Base-by-base conservation (phyloP, 2,329 filamentous ascomycete genomes). In the Trichoderma sp. region DNA sequence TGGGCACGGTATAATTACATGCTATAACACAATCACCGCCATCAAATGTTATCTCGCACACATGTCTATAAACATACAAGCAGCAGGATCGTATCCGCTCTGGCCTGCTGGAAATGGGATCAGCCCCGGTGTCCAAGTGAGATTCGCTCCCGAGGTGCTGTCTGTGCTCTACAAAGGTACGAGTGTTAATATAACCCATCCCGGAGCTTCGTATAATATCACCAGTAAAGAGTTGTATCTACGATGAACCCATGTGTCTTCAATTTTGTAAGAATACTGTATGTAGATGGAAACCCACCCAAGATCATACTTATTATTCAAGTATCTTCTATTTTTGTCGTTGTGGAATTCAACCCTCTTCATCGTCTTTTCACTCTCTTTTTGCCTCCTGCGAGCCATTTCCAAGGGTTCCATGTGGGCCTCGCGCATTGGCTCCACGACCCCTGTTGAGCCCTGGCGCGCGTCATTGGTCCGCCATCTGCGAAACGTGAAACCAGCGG, bases 401-500 rank as follows among this genome's bases (percentile, higher is more conserved):
- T 71, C 34, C 69, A 71, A 61, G 69, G 69, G 64, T 53, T 21
- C 61, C 28, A 61, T 34, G 62, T 60, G 69, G 69, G 34, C 36
- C 69, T 36, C 32, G 43, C 34, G 63, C 30, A 47, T 26, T 60
- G 53, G 58, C 69, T 28, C 34, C 21, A 62, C 47, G 24, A 56
- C 70, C 61, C 57, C 70, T 43, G 36, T 65, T 65, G 32, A 43
- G 56, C 26, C 18, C 9, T 30, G 63, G 36, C 64, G 70, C 71
- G 14, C 68, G 39, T 73, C 73, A 76, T 75, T 72, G 76, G 74
- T 61, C 68, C 57, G 63, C 53, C 67, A 63, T 64, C 66, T 53
- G 71, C 72, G 60, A 70, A 74, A 69, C 72, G 64, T 77, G 76
- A 78, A 78, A 78, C 76, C 69, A 71, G 73, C 74, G 70, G 73